Evolutionary conservation across 2,329 filamentous ascomycete species (phyloP), one percentile per base, ranked within the genome.

Genomic region (Coleophoma eucalyptorum): DNA sequence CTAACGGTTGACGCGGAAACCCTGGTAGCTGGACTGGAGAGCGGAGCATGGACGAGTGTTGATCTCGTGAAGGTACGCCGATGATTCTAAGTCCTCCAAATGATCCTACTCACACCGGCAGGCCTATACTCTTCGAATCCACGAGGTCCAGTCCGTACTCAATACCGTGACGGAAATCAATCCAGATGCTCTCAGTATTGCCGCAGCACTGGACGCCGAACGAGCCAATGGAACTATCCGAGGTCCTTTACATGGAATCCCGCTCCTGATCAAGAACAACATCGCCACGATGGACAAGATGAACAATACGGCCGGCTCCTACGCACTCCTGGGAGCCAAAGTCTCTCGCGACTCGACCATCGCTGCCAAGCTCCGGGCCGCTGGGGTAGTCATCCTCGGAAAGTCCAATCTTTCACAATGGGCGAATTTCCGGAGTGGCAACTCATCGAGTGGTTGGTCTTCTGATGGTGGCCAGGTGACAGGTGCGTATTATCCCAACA

Each of bases 401-500:
- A 64, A 64, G 32, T 80, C 69, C 15, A 74, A 72, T 53, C 63
- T 81, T 20, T 78, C 80, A 49, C 76, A 81, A 57, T 70, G 80
- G 38, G 78, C 77, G 2, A 83, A 85, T 57, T 83, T 72, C 49
- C 72, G 86, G 10, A 81, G 77, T 3, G 62, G 62, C 10, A 86
- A 84, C 58, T 72, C 71, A 4, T 77, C 70, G 11, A 80, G 80
- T 50, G 85, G 85, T 5, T 89, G 84, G 84, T 82, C 77, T 43
- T 78, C 84, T 0, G 72, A 80, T 52, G 82, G 82, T 7, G 84
- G 84, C 1, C 84, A 88, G 61, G 77, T 76, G 0, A 73, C 76
- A 33, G 84, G 69, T 10, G 81, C 83, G 0, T 89, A 86, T 61
- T 79, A 78, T 57, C 76, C 78, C 1, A 69, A 75, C 2, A 80